Base-by-base conservation (phyloP, 2,329 filamentous ascomycete species). In the Lasiodiplodia gonubiensis region DNA sequence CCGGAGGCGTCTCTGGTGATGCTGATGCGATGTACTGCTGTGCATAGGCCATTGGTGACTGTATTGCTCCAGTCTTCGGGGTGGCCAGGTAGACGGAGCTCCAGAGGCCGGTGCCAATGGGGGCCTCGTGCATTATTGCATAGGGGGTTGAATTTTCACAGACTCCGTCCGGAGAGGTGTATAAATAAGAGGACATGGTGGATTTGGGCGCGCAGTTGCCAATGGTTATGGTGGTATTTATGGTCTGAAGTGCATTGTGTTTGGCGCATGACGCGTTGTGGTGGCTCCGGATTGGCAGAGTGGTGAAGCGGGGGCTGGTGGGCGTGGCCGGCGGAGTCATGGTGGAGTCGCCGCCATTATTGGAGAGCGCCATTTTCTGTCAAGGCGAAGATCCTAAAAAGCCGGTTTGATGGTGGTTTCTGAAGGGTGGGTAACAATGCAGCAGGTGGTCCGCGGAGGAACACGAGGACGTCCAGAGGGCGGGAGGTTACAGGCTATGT, bases 41-140 rank as follows among this genome's bases (percentile, higher is more conserved):
- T 35, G 52, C 27, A 27, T 54, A 14, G 18, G 7, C 14, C 21
- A 14, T 54, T 18, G 52, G 52, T 11, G 52, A n/a, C 27, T 54
- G 46, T 21, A n/a, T 46, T 27, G 42, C 57, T 8, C 48, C 33
- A 14, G 30, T 64, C n/a, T 10, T 42, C 33, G 39, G 64, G 25
- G 33, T 71, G 7, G 75, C 77, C 7, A 76, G 70, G 68, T 76
- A 79, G 0, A 79, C 77, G 70, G 78, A 73, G 67, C 77, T 78
- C 77, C 77, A 79, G 18, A 73, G 69, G 12, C 77, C 77, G 18
- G 70, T 71, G 18, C 77, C 77, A 14, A 79, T 73, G 3, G 70
- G 53, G 1, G 71, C 46, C 70, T 75, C 67, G 73, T 76, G 23
- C 39, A 74, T 70, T 4, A 71, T 69, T 51, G 46, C 21, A 23